Evolutionary conservation across 306 rosid genomes (phyloP).

Genomic region (Citrullus colocynthis): DNA sequence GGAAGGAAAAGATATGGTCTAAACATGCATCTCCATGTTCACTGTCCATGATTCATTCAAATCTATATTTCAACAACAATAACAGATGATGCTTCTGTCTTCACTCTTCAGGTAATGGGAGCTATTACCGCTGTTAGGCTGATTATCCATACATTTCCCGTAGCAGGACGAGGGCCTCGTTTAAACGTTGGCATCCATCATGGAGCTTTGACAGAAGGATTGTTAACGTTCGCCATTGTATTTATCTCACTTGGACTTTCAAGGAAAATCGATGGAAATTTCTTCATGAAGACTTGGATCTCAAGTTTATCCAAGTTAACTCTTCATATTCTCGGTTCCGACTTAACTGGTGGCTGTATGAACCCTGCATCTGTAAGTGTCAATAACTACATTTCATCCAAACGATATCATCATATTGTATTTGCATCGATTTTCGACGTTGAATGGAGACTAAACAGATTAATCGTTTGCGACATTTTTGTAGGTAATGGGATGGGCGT

Average conservation of each 20-base stretch:
- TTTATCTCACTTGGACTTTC: slow-evolving; percentile 52
- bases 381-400: not conserved
- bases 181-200: slow-evolving; percentile 57
- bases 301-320: slow-evolving; percentile 73
- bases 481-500: slow-evolving; percentile 96
- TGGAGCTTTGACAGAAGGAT: slow-evolving; percentile 83
- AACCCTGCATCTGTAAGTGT: slow-evolving; percentile 82
- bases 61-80: not conserved
- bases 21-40: not conserved
- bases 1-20: not conserved
- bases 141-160: slow-evolving; percentile 47
- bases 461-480: not conserved
- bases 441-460: not conserved
- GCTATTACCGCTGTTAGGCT: slow-evolving; percentile 56
- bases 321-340: slow-evolving; percentile 76
- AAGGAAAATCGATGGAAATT: slow-evolving; percentile 39
- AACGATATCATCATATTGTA: not conserved
- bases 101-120: slow-evolving; percentile 57
- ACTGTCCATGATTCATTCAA: not conserved
- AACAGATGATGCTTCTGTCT: not conserved
- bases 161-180: slow-evolving; percentile 61
- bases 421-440: slow-evolving; percentile 3
- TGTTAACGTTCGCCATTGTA: slow-evolving; percentile 55
- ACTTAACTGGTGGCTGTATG: slow-evolving; percentile 91
- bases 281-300: slow-evolving; percentile 93